Evolutionary conservation across 2,329 filamentous ascomycete genomes (phyloP).

Genomic region (Aspergillus melleus): DNA sequence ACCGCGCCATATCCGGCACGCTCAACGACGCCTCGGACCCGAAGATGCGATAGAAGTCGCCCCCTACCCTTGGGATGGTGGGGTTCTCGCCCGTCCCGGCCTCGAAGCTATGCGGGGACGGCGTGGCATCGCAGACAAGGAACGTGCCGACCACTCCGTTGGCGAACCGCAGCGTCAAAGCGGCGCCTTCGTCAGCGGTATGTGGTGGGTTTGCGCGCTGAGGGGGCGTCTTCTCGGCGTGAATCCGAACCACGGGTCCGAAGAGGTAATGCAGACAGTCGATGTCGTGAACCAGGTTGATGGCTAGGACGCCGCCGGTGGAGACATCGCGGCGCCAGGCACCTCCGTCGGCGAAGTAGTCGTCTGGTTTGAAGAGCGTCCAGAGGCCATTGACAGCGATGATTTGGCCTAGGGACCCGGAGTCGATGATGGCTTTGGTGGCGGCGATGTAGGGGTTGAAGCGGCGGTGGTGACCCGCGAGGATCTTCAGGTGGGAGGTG

Average conservation of each 20-base stretch:
- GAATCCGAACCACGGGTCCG: slow-evolving; percentile 53
- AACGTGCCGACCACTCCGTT: slow-evolving; percentile 60
- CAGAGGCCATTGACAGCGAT: slow-evolving; percentile 59
- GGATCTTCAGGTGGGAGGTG: slow-evolving; percentile 40
- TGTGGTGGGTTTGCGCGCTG: slow-evolving; percentile 42
- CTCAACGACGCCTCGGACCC: slow-evolving; percentile 54
- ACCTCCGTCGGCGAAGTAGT: slow-evolving; percentile 52
- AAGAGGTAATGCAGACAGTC: slow-evolving; percentile 60
- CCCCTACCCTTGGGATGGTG: slow-evolving; percentile 45
- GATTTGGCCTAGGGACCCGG: slow-evolving; percentile 45
- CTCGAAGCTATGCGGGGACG: slow-evolving; percentile 58
- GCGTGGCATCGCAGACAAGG: slow-evolving; percentile 53
- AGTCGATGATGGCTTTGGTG: slow-evolving; percentile 48
- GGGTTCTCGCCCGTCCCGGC: slow-evolving; percentile 61
- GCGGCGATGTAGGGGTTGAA: slow-evolving; percentile 59
- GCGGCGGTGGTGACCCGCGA: slow-evolving; percentile 60
- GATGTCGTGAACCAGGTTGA: slow-evolving; percentile 63
- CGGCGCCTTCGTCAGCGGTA: slow-evolving; percentile 58
- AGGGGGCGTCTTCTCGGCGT: slow-evolving; percentile 49
- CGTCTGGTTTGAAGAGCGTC: slow-evolving; percentile 52
- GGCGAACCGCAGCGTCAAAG: slow-evolving; percentile 54
- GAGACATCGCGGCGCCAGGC: slow-evolving; percentile 50
- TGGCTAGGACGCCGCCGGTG: slow-evolving; percentile 55
- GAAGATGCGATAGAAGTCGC: slow-evolving; percentile 56
- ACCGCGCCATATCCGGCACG: slow-evolving; percentile 55